A percentile compares a stretch with the other conserved stretches of the same genome.
Evolutionary conservation across 768 basidiomycete species (phyloP).

Genomic region (Rhodotorula paludigena): DNA sequence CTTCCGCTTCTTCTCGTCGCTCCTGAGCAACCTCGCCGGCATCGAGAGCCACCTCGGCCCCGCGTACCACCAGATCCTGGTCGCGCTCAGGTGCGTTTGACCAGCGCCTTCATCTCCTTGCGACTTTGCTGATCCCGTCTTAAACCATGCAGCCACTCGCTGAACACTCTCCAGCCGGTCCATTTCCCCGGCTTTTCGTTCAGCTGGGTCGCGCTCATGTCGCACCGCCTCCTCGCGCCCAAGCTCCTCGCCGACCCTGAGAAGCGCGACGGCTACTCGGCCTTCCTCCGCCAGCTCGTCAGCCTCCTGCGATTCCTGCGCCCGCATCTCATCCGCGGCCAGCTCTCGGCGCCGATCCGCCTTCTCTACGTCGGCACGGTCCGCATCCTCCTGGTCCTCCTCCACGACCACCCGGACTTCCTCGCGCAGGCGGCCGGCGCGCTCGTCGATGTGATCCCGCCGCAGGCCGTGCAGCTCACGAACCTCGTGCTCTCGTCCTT

Average conservation of each 20-base stretch:
- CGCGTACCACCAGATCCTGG: slow-evolving; percentile 81
- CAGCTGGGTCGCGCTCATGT: slow-evolving; percentile 94
- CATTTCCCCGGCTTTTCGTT: slow-evolving; percentile 98
- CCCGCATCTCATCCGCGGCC: slow-evolving; percentile 73
- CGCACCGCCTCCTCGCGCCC: slow-evolving; percentile 95
- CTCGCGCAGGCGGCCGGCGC: slow-evolving; percentile 62
- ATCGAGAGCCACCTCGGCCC: slow-evolving; percentile 79
- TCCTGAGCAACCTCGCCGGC: slow-evolving; percentile 82
- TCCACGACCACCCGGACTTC: slow-evolving; percentile 88
- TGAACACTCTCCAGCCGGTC: slow-evolving; percentile 90
- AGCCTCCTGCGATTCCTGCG: slow-evolving; percentile 92
- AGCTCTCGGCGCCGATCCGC: slow-evolving; percentile 70
- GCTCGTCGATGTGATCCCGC: slow-evolving; percentile 86
- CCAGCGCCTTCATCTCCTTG: neutral
- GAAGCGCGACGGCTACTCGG: slow-evolving; percentile 76
- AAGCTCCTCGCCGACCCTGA: slow-evolving; percentile 77
- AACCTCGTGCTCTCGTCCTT: slow-evolving; percentile 90
- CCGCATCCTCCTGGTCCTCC: slow-evolving; percentile 83
- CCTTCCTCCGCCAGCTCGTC: slow-evolving; percentile 88
- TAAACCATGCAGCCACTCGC: slow-evolving; percentile 64
- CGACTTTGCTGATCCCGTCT: neutral
- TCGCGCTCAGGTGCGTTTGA: slow-evolving; percentile 82
- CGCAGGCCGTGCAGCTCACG: slow-evolving; percentile 87
- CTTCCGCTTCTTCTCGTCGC: slow-evolving; percentile 95
- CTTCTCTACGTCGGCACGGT: slow-evolving; percentile 86